A percentile compares a stretch with the other conserved stretches of the same genome.
Evolutionary conservation across 1,284 basidiomycete genomes (phyloP).

Genomic region (Coniophora puteana): DNA sequence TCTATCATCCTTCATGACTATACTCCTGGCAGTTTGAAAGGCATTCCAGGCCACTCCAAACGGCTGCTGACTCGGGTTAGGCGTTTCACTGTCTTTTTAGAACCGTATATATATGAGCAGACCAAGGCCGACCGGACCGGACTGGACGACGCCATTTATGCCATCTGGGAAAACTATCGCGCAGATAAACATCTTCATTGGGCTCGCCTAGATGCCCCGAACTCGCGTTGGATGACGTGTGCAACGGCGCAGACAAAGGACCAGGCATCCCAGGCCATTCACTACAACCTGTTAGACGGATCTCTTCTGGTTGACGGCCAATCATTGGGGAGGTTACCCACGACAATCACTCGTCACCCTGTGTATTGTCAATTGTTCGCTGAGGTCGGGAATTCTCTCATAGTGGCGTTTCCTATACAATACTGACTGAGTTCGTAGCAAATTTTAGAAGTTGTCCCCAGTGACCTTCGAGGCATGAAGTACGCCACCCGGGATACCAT

Average conservation of each 20-base stretch:
- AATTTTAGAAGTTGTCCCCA: slow-evolving; percentile 18
- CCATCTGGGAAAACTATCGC: slow-evolving; percentile 15
- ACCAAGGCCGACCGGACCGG: slow-evolving; percentile 4
- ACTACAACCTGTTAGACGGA: slow-evolving; percentile 26
- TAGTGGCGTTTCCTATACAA: no score
- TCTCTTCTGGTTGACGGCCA: slow-evolving; percentile 26
- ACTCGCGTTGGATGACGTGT: slow-evolving; percentile 11
- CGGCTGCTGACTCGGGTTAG: slow-evolving; percentile 17
- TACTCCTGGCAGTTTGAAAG: slow-evolving; percentile 3
- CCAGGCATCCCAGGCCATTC: slow-evolving; percentile 14
- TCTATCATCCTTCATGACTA: slow-evolving; percentile 23
- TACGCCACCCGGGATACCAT: slow-evolving; percentile 13
- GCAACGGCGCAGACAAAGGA: neutral
- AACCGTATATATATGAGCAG: slow-evolving; percentile 7
- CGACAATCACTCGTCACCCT: slow-evolving; percentile 15
- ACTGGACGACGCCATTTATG: slow-evolving; percentile 15
- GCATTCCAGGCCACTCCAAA: neutral
- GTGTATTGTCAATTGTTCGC: slow-evolving; percentile 22
- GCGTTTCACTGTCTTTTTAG: slow-evolving; percentile 16
- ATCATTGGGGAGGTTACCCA: slow-evolving; percentile 24
- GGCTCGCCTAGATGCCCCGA: neutral
- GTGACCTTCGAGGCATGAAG: slow-evolving; percentile 16
- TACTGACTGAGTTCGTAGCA: slow-evolving; percentile 8
- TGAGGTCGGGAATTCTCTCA: slow-evolving; percentile 14
- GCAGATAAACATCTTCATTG: slow-evolving; percentile 4